A percentile compares a stretch with the other conserved stretches of the same genome.
phyloP scores from a whole-genome alignment of 352 stramenopile species.

The Globisporangium iwayamae region DNA sequence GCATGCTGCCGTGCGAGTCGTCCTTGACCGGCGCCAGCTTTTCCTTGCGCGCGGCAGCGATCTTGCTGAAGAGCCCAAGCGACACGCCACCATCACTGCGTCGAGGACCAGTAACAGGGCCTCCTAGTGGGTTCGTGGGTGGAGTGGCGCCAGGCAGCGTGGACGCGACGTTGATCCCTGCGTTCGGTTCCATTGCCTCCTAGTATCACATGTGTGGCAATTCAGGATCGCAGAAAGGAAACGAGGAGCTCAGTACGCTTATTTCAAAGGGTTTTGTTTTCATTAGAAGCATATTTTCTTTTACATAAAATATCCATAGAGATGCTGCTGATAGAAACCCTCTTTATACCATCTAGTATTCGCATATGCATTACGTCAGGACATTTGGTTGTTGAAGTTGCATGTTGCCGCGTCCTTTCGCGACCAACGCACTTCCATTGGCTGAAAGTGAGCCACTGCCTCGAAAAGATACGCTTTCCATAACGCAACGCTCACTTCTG shows the following conservation, averaged over 20 bases:
- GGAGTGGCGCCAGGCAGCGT: constrained; percentile 1
- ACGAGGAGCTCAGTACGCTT: background rate
- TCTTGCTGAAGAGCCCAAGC: constrained; percentile 72
- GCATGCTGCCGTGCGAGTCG: constrained; percentile 10
- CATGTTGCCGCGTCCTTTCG: constrained; percentile 8
- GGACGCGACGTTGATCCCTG: background rate
- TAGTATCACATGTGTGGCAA: background rate
- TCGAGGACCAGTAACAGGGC: background rate
- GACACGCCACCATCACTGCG: constrained; percentile 39
- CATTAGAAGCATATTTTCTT: no score
- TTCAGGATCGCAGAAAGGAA: background rate
- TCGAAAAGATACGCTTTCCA: constrained; percentile 2
- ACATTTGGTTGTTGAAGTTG: background rate
- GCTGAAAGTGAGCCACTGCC: background rate
- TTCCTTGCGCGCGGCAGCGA: constrained; percentile 64
- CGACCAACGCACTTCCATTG: constrained; percentile 1
- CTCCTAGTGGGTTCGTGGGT: background rate
- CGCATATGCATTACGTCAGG: background rate
- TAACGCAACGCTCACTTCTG: background rate
- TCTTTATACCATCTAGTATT: background rate
- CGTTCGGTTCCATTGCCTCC: background rate
- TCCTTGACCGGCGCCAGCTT: constrained; percentile 33
- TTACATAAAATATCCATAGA: no score
- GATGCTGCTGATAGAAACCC: no score
- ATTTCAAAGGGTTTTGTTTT: background rate